Base-by-base conservation (phyloP, 1,284 basidiomycete species). In the Tetrapyrgos nigripes region DNA sequence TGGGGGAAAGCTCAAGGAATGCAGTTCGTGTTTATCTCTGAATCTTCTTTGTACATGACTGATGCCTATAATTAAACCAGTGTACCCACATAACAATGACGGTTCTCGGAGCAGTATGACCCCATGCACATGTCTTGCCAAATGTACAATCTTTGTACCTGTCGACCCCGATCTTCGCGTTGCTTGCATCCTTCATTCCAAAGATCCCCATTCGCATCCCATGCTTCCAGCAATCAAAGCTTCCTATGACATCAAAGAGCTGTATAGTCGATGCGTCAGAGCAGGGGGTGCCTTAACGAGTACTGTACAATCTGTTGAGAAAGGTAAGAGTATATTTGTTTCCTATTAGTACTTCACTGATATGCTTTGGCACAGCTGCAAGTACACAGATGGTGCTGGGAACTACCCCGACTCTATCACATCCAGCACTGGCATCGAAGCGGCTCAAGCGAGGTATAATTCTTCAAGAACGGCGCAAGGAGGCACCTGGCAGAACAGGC, bases 201-300 rank as follows among this genome's bases (percentile, higher is more conserved):
- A 50, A 11, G 44, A 60, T 24, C 31, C 59, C 6, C 59, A 62
- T 44, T 59, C 58, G 35, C 61, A 64, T 43, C 63, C 61, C 2
- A 64, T 64, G 24, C 61, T 55, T 23, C 50, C 40, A 4, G 59
- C 46, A n/a, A 35, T 52, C 14, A 63, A 62, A 52, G 56, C 51
- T 3, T 62, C 59, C 9, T n/a, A 45, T 26, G 29, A 27, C 3
- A 45, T 26, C 4, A 48, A 33, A 13, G n/a, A 5, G 4, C 21
- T 53, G 11, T 59, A 55, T 48, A 10, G 19, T 27, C 31, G 50
- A 31, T 50, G 40, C 33, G 50, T 62, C 14, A 4, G 27, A 4
- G 54, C 57, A 14, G 28, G 9, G 2, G 61, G 53, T 17, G 43
- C 29, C 3, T 9, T 51, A 17, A 58, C 49, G 26, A 31, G 43